Evolutionary conservation across 2,329 filamentous ascomycete species (phyloP), one percentile per base, ranked within the genome.

Genomic region (Neospermospora avenae): DNA sequence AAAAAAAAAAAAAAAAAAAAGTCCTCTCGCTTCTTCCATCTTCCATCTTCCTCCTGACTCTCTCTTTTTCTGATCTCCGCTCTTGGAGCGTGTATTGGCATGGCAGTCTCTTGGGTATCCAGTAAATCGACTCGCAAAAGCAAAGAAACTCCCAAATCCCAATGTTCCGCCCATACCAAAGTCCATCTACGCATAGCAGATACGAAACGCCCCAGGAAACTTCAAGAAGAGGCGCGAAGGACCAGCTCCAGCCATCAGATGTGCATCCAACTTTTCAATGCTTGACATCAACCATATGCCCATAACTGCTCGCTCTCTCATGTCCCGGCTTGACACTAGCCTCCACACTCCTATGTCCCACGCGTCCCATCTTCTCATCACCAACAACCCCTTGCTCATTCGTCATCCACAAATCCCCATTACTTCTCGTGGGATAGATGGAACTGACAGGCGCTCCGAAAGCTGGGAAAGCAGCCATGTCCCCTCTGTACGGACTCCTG

Each of bases 261-360:
- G 7, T 14, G 5, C 14, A 48, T n/a, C 11, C 25, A 7, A 54
- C 2, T 5, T 39, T 14, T 39, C 46, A 60, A 37, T 45, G 49
- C 53, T 63, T 66, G 35, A 56, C 61, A 55, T 68, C 65, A 31
- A 31, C 28, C 35, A 71, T 10, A 57, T 60, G 65, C 1, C 67
- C 68, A 44, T 71, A 67, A 51, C 62, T 67, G 37, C 66, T 69
- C 13, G 16, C 48, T 58, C 69, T 65, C 53, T 66, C 62, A 42
- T 68, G 65, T 2, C 67, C 65, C 18, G 60, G 63, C 20, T 67
- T 59, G 4, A 61, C 25, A 44, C 55, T 66, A 14, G 55, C 59
- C 35, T 67, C 66, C 1, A 69, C 67, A 22, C 59, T 66, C 20
- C 62, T 48, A 37, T 60, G 62, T 2, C 62, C 65, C 25, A 65